Percentiles rank a stretch among this genome's conserved stretches.
These are phyloP conservation scores for Suillus placidus DNA, from an alignment of 768 basidiomycete genomes.

Conservation along the genomic window DNA sequence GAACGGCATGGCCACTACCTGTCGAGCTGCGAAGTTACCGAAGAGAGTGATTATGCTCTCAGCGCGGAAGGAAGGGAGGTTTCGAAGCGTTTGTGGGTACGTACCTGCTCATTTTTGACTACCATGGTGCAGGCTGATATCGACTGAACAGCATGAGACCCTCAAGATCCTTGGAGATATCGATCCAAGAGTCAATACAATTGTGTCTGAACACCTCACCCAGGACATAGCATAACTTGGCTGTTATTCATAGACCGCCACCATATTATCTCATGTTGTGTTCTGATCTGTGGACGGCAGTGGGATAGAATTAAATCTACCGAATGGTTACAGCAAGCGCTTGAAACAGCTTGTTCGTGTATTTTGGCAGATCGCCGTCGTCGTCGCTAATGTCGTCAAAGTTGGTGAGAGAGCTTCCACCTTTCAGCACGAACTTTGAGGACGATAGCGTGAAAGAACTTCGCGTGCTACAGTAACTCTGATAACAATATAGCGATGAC, in stretches of 20 bases:
- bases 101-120: not conserved
- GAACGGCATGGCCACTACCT: constrained; percentile 37
- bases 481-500: no score
- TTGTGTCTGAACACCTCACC: constrained; percentile 28
- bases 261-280: not conserved
- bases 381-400: no score
- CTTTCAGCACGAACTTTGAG: no score
- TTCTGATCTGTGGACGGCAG: not conserved
- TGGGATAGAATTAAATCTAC: not conserved
- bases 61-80: constrained; percentile 32
- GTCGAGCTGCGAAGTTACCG: constrained; percentile 23
- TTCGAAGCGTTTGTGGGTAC: constrained; percentile 38
- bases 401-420: no score
- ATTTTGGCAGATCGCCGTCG: no score
- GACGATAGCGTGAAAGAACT: no score
- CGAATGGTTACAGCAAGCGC: no score
- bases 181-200: constrained; percentile 30
- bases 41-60: constrained; percentile 35
- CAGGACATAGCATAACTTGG: not conserved
- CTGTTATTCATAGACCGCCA: not conserved
- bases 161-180: constrained; percentile 27
- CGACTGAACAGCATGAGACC: constrained; percentile 29
- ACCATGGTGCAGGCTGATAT: not conserved
- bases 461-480: no score
- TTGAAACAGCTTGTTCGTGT: no score